Conservation (phyloP, 495 filamentous ascomycete genomes). For the Aspergillus olivimuriae region DNA sequence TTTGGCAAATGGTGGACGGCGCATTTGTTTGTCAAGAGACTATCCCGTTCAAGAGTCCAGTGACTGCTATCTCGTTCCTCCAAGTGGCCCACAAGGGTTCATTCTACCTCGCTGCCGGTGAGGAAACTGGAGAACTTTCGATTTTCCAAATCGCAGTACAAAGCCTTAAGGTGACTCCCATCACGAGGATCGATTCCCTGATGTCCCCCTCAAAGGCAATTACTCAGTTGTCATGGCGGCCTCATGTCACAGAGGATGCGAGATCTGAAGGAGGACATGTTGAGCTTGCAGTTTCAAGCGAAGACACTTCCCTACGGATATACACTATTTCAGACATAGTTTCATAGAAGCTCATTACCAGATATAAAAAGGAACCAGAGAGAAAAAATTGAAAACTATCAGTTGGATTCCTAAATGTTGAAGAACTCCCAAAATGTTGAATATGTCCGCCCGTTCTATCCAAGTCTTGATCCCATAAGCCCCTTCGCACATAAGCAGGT, state of each 20-base stretch:
- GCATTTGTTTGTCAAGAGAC: slow-evolving; percentile 44
- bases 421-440: slow-evolving; percentile 29
- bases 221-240: slow-evolving; percentile 72
- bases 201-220: slow-evolving; percentile 65
- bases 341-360: slow-evolving; percentile 14
- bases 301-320: slow-evolving; percentile 74
- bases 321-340: slow-evolving; percentile 47
- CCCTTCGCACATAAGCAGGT: slow-evolving; percentile 14
- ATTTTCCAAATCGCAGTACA: slow-evolving; percentile 35
- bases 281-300: slow-evolving; percentile 73
- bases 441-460: slow-evolving; percentile 19
- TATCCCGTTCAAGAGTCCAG: slow-evolving; percentile 50
- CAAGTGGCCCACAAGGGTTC: slow-evolving; percentile 26
- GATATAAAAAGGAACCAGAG: slow-evolving; percentile 15
- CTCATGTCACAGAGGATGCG: slow-evolving; percentile 21
- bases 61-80: slow-evolving; percentile 73
- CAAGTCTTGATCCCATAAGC: slow-evolving; percentile 17
- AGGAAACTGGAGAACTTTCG: slow-evolving; percentile 40
- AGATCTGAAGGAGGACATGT: slow-evolving; percentile 5
- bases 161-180: slow-evolving; percentile 39
- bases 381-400: slow-evolving; percentile 6
- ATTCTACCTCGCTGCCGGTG: slow-evolving; percentile 61
- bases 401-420: slow-evolving; percentile 25
- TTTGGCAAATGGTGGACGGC: slow-evolving; percentile 53
- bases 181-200: slow-evolving; percentile 32